Conservation (phyloP, 306 rosid species). For the Senna tora region DNA sequence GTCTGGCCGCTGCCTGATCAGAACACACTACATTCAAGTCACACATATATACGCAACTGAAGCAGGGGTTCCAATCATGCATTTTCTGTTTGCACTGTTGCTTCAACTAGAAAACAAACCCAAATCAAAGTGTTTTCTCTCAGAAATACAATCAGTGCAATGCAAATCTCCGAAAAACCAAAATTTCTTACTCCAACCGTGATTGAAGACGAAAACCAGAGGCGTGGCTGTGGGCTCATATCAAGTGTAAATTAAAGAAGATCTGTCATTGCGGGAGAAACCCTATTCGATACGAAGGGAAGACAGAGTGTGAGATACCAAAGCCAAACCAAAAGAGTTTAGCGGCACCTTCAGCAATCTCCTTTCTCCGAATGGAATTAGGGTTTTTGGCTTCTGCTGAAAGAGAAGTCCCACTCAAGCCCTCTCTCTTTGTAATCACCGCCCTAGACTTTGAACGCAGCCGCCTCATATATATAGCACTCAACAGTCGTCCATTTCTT, state of each 20-base stretch:
- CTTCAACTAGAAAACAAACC: slow-evolving; percentile 43
- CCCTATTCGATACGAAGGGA: slow-evolving; percentile 26
- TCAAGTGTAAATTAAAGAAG: slow-evolving; percentile 64
- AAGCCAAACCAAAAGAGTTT: slow-evolving; percentile 37
- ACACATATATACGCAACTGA: slow-evolving; percentile 16
- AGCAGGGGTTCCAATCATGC: slow-evolving; percentile 39
- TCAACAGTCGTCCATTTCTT: no score
- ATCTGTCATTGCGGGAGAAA: slow-evolving; percentile 50
- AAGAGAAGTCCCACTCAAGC: slow-evolving; percentile 55
- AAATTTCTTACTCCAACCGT: not conserved
- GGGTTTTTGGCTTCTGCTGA: not conserved
- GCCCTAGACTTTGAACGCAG: slow-evolving; percentile 33
- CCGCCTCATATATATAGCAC: not conserved
- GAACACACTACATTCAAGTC: slow-evolving; percentile 17
- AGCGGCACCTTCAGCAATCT: slow-evolving; percentile 57
- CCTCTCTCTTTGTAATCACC: slow-evolving; percentile 86
- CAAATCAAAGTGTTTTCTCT: slow-evolving; percentile 30
- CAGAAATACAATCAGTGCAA: slow-evolving; percentile 46
- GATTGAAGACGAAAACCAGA: not conserved
- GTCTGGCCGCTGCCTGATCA: slow-evolving; percentile 86
- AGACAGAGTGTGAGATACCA: slow-evolving; percentile 47
- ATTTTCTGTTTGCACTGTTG: slow-evolving; percentile 58
- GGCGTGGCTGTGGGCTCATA: slow-evolving; percentile 66
- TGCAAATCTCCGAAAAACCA: slow-evolving; percentile 31
- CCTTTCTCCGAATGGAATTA: slow-evolving; percentile 8